A percentile compares a stretch with the other conserved stretches of the same genome.
These are phyloP conservation scores for Phytophthora hibernalis DNA, from an alignment of 352 stramenopile genomes.

Conservation along the genomic window DNA sequence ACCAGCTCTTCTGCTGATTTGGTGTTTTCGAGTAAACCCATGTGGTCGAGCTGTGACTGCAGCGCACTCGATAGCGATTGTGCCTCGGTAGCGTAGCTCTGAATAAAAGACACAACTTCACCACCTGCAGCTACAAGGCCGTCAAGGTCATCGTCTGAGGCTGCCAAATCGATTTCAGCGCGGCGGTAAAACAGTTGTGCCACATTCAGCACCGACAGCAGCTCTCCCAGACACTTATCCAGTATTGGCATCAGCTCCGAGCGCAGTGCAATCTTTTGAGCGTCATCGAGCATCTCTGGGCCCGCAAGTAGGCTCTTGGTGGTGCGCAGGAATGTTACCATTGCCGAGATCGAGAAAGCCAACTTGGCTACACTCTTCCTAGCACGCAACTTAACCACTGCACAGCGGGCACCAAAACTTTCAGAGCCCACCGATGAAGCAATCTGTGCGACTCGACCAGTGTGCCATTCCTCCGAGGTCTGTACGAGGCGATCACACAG, in stretches of 20 bases:
- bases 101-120: slow-evolving; percentile 62
- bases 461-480: slow-evolving; percentile 67
- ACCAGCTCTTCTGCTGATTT: slow-evolving; percentile 42
- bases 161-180: slow-evolving; percentile 70
- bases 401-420: slow-evolving; percentile 63
- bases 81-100: slow-evolving; percentile 60
- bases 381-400: slow-evolving; percentile 70
- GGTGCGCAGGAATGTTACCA: slow-evolving; percentile 54
- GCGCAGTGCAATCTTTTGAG: slow-evolving; percentile 36
- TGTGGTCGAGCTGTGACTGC: slow-evolving; percentile 46
- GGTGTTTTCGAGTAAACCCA: slow-evolving; percentile 25
- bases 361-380: slow-evolving; percentile 59
- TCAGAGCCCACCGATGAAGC: slow-evolving; percentile 34
- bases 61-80: slow-evolving; percentile 51
- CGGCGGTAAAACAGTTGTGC: slow-evolving; percentile 70
- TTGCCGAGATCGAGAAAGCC: slow-evolving; percentile 63
- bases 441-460: slow-evolving; percentile 28
- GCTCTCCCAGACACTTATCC: slow-evolving; percentile 56
- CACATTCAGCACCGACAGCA: slow-evolving; percentile 52
- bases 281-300: slow-evolving; percentile 38
- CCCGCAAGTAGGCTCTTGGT: slow-evolving; percentile 41
- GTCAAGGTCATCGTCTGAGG: slow-evolving; percentile 74
- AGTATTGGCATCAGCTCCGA: slow-evolving; percentile 44
- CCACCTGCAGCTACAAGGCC: slow-evolving; percentile 66
- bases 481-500: slow-evolving; percentile 65